Evolutionary conservation across 495 filamentous ascomycete genomes (phyloP).

Genomic region (Lentithecium fluviatile): DNA sequence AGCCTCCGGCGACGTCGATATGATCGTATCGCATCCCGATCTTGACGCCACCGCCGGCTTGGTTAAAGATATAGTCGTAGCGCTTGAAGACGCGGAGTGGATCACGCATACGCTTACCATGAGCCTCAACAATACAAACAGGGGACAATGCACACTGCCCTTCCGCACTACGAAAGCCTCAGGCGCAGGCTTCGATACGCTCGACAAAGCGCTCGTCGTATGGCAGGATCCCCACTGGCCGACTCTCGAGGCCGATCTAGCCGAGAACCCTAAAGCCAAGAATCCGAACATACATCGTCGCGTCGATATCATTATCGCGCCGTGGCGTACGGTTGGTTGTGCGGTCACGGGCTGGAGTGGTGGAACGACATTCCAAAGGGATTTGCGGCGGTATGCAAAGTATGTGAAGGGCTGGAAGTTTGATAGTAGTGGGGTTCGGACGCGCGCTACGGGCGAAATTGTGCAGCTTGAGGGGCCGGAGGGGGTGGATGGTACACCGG

Average conservation of each 20-base stretch:
- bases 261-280: conserved; percentile 43
- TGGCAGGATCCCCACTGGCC: conserved; percentile 79
- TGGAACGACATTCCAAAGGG: conserved; percentile 84
- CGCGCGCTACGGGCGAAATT: conserved; percentile 60
- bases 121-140: conserved; percentile 61
- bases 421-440: conserved; percentile 82
- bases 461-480: conserved; percentile 59
- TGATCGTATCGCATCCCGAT: conserved; percentile 79
- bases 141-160: conserved; percentile 67
- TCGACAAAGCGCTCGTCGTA: conserved; percentile 90
- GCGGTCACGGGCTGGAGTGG: conserved; percentile 87
- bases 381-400: conserved; percentile 78
- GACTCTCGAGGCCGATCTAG: conserved; percentile 40
- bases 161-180: conserved; percentile 44
- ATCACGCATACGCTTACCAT: conserved; percentile 82
- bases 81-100: conserved; percentile 64
- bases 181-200: conserved; percentile 69
- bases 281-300: conserved; percentile 78
- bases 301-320: conserved; percentile 91
- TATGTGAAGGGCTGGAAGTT: conserved; percentile 75
- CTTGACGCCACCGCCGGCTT: conserved; percentile 63
- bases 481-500: conserved; percentile 50
- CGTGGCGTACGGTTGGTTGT: conserved; percentile 84
- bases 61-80: conserved; percentile 63
- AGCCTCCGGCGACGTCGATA: conserved; percentile 75